These are phyloP conservation scores for Coelastrella sp. DNA, from an alignment of 139 green algal species.

Conservation along the genomic window DNA sequence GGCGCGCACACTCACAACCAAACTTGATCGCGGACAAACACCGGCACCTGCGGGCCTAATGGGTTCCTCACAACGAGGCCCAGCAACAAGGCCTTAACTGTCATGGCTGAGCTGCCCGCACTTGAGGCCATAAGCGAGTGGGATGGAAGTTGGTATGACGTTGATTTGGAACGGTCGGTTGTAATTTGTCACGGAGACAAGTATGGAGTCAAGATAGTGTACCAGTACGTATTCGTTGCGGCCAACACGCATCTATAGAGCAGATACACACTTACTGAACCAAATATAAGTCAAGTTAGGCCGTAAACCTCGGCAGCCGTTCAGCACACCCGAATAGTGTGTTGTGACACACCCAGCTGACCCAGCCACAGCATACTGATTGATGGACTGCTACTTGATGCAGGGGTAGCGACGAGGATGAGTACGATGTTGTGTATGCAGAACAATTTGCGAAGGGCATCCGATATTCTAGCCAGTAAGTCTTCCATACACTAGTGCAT, in stretches of 20 bases:
- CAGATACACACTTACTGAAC: too few relatives aligned
- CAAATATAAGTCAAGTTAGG: too few relatives aligned
- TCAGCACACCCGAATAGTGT: too few relatives aligned
- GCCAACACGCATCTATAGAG: too few relatives aligned
- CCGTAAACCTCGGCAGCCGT: too few relatives aligned
- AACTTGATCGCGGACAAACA: too few relatives aligned
- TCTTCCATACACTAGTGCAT: too few relatives aligned
- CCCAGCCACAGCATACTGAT: neutral
- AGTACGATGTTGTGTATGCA: constrained; percentile 9
- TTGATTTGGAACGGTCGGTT: neutral
- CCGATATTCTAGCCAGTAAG: constrained; percentile 20
- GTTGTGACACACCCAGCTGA: neutral
- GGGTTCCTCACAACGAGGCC: too few relatives aligned
- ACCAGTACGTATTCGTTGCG: neutral
- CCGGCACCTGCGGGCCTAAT: too few relatives aligned
- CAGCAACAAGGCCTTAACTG: neutral
- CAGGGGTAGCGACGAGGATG: constrained; percentile 30
- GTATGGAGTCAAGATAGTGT: constrained; percentile 31
- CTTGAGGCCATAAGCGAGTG: constrained; percentile 39
- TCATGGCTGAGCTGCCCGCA: neutral
- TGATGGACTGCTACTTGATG: neutral
- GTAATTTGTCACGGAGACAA: neutral
- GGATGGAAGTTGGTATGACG: constrained; percentile 44
- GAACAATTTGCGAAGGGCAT: neutral
- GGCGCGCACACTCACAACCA: too few relatives aligned